Base-by-base conservation (phyloP, 2,329 filamentous ascomycete genomes). In the Trichoderma koningiopsis region DNA sequence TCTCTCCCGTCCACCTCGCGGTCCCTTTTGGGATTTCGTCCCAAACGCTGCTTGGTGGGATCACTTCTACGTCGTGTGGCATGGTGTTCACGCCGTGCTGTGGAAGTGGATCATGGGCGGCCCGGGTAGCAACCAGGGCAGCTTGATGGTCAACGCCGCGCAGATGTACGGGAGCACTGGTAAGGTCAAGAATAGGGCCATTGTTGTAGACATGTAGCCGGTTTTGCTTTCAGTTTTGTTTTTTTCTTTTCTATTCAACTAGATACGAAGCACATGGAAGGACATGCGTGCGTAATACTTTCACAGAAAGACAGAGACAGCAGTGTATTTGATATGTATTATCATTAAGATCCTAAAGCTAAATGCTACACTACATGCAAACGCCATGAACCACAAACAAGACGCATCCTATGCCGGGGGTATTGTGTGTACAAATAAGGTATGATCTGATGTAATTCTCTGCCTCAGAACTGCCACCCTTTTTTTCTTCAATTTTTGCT, bases 21-120 rank as follows among this genome's bases (percentile, higher is more conserved):
- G 84, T 0, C 77, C 78, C 0, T 70, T 87, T n/a, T 75, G 78
- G 63, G 84, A 87, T 71, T 72, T 86, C 27, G 69, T 85, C 14
- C 84, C 85, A 5, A 82, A 82, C 69, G 70, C 74, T 0, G 76
- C 78, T 1, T 87, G 86, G 85, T 43, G 82, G 16, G 82, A 86
- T 60, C 81, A 83, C n/a, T 71, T 80, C 6, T 76, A 77, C 62
- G 76, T 88, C 5, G 16, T 87, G 0, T 76, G 77, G 52, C 81
- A 85, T 67, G 86, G 86, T 2, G 52, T 83, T 5, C 80, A 81
- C 52, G 82, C 80, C 47, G 77, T 88, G 14, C 73, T 86, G 5
- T 88, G 85, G 84, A 86, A 87, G 73, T 87, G 84, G 82, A 74
- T 87, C 40, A 87, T 87, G 85, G 79, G 82, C 0, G 86, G 86